phyloP scores from a whole-genome alignment of 2,329 filamentous ascomycete species.

The Trichoderma gracile region DNA sequence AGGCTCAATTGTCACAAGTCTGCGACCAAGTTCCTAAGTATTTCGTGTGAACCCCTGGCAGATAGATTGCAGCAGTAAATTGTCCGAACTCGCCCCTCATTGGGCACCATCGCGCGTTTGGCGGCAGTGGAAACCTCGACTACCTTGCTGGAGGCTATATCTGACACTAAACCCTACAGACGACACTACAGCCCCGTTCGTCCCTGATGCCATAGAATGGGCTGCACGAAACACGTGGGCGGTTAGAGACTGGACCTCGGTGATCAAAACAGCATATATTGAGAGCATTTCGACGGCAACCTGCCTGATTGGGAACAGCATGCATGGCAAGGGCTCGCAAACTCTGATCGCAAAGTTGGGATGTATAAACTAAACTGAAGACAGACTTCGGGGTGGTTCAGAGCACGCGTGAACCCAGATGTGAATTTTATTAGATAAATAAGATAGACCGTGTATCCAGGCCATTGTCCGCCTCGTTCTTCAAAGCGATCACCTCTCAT shows the following conservation, averaged over 20 bases:
- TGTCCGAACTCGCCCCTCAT: too few relatives aligned
- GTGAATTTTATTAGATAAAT: neutral
- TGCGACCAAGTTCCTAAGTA: too few relatives aligned
- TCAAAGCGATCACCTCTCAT: neutral
- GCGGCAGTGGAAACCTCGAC: neutral
- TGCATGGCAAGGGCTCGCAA: neutral
- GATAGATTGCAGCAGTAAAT: too few relatives aligned
- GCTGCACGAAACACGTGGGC: constrained; percentile 9
- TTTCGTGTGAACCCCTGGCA: too few relatives aligned
- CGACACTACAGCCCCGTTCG: neutral
- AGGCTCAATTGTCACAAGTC: too few relatives aligned
- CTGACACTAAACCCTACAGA: neutral
- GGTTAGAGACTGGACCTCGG: neutral
- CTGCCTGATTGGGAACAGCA: neutral
- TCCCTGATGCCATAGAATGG: neutral
- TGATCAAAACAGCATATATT: neutral
- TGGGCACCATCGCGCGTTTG: neutral
- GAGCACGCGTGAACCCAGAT: neutral
- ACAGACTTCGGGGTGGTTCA: too few relatives aligned
- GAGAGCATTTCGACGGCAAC: neutral
- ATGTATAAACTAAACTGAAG: too few relatives aligned
- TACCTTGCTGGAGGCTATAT: neutral
- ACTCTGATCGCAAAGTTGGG: too few relatives aligned
- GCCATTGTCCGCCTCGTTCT: neutral
- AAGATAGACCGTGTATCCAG: neutral